These are phyloP conservation scores for Termitomyces sp. DNA, from an alignment of 768 basidiomycete genomes.

Conservation along the genomic window DNA sequence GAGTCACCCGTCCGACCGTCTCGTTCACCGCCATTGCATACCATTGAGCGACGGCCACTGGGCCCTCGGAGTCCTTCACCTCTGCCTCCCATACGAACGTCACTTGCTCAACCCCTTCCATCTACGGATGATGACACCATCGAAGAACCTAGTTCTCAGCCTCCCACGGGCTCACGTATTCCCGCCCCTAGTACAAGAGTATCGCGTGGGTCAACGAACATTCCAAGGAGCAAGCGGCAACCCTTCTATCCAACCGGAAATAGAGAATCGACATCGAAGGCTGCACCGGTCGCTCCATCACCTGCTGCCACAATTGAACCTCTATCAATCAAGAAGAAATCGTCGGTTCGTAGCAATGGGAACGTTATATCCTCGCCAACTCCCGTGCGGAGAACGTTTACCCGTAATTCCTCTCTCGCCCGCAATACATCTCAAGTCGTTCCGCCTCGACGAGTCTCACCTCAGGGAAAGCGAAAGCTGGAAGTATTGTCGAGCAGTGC, in stretches of 20 bases:
- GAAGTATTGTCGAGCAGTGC: slow-evolving; percentile 19
- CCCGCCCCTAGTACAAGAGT: slow-evolving; percentile 17
- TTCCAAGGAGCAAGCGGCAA: slow-evolving; percentile 71
- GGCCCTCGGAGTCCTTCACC: slow-evolving; percentile 79
- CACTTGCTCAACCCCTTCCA: slow-evolving; percentile 27
- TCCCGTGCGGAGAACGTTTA: slow-evolving; percentile 31
- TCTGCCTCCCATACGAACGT: slow-evolving; percentile 43
- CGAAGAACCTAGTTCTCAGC: slow-evolving; percentile 21
- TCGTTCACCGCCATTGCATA: slow-evolving; percentile 40
- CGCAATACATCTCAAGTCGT: slow-evolving; percentile 35
- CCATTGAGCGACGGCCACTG: slow-evolving; percentile 55
- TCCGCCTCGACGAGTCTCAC: slow-evolving; percentile 51
- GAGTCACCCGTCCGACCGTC: slow-evolving; percentile 30
- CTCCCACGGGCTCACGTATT: slow-evolving; percentile 19
- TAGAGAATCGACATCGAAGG: slow-evolving; percentile 49
- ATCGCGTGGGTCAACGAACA: slow-evolving; percentile 33
- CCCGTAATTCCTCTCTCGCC: slow-evolving; percentile 50
- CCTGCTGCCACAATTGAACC: slow-evolving; percentile 56
- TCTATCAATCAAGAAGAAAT: slow-evolving; percentile 81
- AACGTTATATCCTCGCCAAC: slow-evolving; percentile 31
- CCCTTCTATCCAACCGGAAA: slow-evolving; percentile 52
- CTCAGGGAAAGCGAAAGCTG: slow-evolving; percentile 39
- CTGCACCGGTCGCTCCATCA: slow-evolving; percentile 22
- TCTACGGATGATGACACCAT: slow-evolving; percentile 42
- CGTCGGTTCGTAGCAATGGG: slow-evolving; percentile 47